Evolutionary conservation across 106 monocot genomes (phyloP).

Genomic region (Dendrobium chrysotoxum): DNA sequence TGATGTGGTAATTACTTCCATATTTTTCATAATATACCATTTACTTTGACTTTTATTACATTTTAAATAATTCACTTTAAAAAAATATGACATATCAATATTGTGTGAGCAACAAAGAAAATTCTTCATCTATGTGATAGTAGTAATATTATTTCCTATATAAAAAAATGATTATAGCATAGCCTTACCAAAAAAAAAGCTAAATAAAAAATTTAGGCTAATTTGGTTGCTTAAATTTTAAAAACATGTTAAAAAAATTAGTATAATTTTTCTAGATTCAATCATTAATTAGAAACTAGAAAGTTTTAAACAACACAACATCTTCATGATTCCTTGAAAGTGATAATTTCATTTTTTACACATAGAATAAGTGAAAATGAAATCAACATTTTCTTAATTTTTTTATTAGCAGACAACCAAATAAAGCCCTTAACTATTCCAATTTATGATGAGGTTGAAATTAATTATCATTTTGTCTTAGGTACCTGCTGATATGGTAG

Average conservation of each 20-base stretch:
- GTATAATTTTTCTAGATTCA: too few species aligned
- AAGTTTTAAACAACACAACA: too few species aligned
- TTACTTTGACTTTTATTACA: neutral
- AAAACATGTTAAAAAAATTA: neutral
- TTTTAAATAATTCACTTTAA: neutral
- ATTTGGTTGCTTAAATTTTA: neutral
- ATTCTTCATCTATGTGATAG: too few species aligned
- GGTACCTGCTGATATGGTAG: constrained; percentile 93
- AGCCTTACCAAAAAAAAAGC: too few species aligned
- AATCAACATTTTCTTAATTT: neutral
- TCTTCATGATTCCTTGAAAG: too few species aligned
- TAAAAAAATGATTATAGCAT: too few species aligned
- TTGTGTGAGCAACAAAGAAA: too few species aligned
- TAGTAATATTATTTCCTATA: too few species aligned
- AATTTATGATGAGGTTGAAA: neutral
- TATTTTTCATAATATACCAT: too few species aligned
- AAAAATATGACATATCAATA: neutral
- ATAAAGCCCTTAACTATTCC: neutral
- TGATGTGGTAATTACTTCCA: constrained; percentile 53
- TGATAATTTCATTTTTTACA: neutral
- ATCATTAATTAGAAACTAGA: too few species aligned
- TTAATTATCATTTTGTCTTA: neutral
- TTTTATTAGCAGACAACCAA: neutral
- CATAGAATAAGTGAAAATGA: neutral
- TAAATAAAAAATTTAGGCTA: too few species aligned